Conservation (phyloP, 306 rosid genomes). For the Fagus sylvatica region DNA sequence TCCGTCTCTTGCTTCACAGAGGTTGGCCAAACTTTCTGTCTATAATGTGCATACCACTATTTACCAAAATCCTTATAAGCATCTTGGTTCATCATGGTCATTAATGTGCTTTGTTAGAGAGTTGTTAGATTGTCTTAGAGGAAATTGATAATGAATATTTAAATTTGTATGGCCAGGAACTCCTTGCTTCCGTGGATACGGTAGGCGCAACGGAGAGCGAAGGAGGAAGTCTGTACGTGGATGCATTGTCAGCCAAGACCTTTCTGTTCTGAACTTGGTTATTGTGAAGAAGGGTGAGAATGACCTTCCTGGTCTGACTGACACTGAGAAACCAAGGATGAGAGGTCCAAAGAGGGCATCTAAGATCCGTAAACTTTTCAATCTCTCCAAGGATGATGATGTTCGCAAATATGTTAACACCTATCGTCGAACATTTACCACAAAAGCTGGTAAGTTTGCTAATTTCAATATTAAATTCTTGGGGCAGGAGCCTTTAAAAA, state of each 20-base stretch:
- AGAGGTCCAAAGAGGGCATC: constrained; percentile 74
- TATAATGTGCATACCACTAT: neutral
- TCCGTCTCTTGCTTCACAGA: constrained; percentile 47
- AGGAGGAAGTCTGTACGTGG: constrained; percentile 68
- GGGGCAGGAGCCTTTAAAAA: neutral
- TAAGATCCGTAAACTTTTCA: constrained; percentile 60
- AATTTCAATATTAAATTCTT: neutral
- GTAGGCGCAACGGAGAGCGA: constrained; percentile 62
- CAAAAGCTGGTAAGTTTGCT: constrained; percentile 35
- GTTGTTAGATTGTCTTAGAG: neutral
- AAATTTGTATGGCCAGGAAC: constrained; percentile 38
- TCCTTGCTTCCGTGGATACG: constrained; percentile 67
- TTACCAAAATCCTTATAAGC: neutral
- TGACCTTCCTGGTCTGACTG: constrained; percentile 68
- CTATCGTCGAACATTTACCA: constrained; percentile 54
- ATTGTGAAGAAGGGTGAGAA: constrained; percentile 64
- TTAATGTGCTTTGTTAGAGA: neutral
- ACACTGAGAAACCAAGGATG: constrained; percentile 64
- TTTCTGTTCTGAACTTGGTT: constrained; percentile 62
- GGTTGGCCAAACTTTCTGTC: constrained; percentile 17
- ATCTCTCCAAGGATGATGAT: constrained; percentile 64
- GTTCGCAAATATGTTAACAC: constrained; percentile 65
- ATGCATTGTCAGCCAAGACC: constrained; percentile 63
- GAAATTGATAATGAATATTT: neutral
- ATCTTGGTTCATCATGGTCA: neutral